Evolutionary conservation across 164 flowering plant genomes (phyloP), one percentile per base, ranked within the genome.

Genomic region (Tetrastigma voinierianum): DNA sequence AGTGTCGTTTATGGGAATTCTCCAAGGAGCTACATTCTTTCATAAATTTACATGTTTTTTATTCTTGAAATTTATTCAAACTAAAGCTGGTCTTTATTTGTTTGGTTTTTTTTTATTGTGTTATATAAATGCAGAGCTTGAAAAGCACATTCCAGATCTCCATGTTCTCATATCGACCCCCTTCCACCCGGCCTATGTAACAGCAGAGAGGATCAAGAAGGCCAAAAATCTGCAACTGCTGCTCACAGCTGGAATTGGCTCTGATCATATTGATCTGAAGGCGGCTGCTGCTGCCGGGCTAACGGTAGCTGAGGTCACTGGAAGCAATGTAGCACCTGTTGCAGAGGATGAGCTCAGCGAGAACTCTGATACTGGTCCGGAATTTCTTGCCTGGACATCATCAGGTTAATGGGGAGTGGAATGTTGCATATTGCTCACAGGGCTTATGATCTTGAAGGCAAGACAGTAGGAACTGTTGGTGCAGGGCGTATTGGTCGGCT

Each of bases 271-370:
- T 66, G 99, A 95, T 76, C 84, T 92, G 59, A 76, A 88, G 53
- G 99, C 99, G 21, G 99, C 98, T 9, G 98, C 96, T 17, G 97
- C 73, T 18, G 97, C 98, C 53, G 97, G 98, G 10, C 63, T 95
- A 57, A 95, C 99, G 4, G 99, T 95, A 65, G 99, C 99, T 2
- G 99, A 95, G 72, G 93, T 95, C 73, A 95, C 99, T 1, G 99
- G 98, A 64, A 90, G 98, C 81, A 95, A 95, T 77, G 76, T 68
- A 10, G 99, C 92, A 16, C 92, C 99, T 1, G 99, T 95, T 68
- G 99, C 99, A 48, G 98, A 95, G 71, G 98, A 95, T 68, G 99
- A 95, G 76, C 90, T 95, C 16, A 95, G n/a, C 93, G 99, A 82
- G 99, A 70, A 88, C 90, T 66, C 91, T 95, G 62, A 89, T 95